These are phyloP conservation scores for Flaveria robusta DNA, from an alignment of 129 eudicot species.

Conservation along the genomic window DNA sequence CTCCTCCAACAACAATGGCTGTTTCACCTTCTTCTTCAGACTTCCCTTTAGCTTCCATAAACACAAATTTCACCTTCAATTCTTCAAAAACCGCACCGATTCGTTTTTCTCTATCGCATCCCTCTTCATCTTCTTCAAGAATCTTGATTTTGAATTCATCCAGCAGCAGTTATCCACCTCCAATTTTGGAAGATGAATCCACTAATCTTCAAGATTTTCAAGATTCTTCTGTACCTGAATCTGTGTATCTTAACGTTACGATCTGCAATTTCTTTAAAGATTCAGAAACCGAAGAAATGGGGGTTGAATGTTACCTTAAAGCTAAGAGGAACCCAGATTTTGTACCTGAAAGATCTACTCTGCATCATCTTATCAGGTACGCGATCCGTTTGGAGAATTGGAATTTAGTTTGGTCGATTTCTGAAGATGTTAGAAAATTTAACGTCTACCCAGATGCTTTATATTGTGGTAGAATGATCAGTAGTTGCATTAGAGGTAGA, in stretches of 20 bases:
- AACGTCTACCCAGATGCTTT: slow-evolving; percentile 58
- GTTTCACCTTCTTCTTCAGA: slow-evolving; percentile 59
- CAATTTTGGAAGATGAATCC: slow-evolving; percentile 48
- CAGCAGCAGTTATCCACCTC: slow-evolving; percentile 45
- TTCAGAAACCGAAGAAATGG: slow-evolving; percentile 53
- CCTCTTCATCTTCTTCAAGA: slow-evolving; percentile 40
- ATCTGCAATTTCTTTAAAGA: slow-evolving; percentile 52
- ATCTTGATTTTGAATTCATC: slow-evolving; percentile 39
- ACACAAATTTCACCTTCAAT: slow-evolving; percentile 31
- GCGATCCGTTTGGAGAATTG: slow-evolving; percentile 56
- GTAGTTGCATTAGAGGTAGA: slow-evolving; percentile 67
- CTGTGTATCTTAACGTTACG: slow-evolving; percentile 47
- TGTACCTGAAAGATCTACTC: slow-evolving; percentile 55
- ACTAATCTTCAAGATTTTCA: slow-evolving; percentile 41
- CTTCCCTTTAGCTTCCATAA: slow-evolving; percentile 46
- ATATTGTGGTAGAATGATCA: slow-evolving; percentile 56
- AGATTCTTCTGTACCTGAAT: slow-evolving; percentile 28
- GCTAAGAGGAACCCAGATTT: slow-evolving; percentile 62
- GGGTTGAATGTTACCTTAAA: slow-evolving; percentile 53
- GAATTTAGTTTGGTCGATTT: slow-evolving; percentile 49
- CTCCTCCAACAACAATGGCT: slow-evolving; percentile 53
- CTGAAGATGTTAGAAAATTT: slow-evolving; percentile 57
- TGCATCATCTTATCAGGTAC: slow-evolving; percentile 71
- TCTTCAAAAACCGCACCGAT: slow-evolving; percentile 33
- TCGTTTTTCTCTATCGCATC: slow-evolving; percentile 37